Conservation (phyloP, 1,284 basidiomycete species). For the Ceratorhiza oryzae-sativae region DNA sequence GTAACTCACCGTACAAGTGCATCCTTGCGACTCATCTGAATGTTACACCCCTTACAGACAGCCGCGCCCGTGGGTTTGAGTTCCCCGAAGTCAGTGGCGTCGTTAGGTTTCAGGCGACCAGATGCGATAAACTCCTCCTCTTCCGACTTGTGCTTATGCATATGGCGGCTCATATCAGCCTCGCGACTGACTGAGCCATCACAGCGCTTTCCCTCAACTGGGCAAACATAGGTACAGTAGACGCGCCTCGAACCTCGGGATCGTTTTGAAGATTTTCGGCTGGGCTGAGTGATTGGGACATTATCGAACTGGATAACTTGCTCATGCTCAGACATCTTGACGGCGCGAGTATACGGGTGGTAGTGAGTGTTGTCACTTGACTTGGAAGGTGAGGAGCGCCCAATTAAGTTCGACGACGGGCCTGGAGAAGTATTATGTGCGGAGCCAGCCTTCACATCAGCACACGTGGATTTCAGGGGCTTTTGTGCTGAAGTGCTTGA, state of each 20-base stretch:
- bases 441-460: neutral
- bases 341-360: conserved; percentile 16
- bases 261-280: neutral
- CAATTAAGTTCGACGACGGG: neutral
- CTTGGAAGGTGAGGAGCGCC: neutral
- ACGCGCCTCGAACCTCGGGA: neutral
- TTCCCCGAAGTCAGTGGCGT: conserved; percentile 1
- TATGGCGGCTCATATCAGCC: conserved; percentile 17
- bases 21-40: conserved; percentile 14
- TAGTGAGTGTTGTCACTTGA: neutral
- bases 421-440: neutral
- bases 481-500: neutral
- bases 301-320: conserved; percentile 19
- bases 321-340: conserved; percentile 26
- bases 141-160: conserved; percentile 2
- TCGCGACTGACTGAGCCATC: conserved; percentile 14
- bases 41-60: neutral
- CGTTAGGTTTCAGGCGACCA: neutral
- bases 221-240: conserved; percentile 24
- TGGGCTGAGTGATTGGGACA: neutral
- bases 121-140: neutral
- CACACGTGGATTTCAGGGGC: neutral
- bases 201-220: conserved; percentile 6
- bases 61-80: conserved; percentile 1
- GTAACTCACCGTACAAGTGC: conserved; percentile 2